phyloP scores from a whole-genome alignment of 805 yeast genomes.

The Wickerhamomyces pijperi region DNA sequence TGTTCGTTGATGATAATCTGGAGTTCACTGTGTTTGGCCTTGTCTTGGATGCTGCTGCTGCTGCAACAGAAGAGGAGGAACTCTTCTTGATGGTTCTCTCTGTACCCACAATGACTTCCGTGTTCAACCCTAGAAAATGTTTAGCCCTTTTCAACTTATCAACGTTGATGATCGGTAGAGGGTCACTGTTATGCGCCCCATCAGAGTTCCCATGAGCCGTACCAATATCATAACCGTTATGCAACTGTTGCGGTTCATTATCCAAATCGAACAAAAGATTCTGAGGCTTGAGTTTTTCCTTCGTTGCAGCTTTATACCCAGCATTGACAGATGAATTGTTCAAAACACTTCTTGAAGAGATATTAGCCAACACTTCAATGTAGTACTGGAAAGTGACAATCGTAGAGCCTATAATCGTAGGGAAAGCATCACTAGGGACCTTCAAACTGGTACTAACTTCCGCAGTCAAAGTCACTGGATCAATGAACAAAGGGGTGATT shows the following conservation, averaged over 20 bases:
- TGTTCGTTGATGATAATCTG: neutral
- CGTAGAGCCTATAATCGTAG: slow-evolving; percentile 65
- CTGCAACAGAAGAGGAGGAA: too few relatives aligned
- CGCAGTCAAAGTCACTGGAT: slow-evolving; percentile 46
- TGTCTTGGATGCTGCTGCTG: too few relatives aligned
- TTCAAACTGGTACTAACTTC: slow-evolving; percentile 51
- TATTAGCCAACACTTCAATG: slow-evolving; percentile 71
- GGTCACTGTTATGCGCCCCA: too few relatives aligned
- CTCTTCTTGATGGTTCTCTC: slow-evolving; percentile 28
- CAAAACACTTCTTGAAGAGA: slow-evolving; percentile 47
- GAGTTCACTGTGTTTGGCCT: neutral
- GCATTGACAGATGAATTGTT: slow-evolving; percentile 5
- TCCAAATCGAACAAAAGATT: slow-evolving; percentile 17
- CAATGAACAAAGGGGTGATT: slow-evolving; percentile 68
- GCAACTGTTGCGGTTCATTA: neutral
- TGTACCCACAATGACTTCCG: slow-evolving; percentile 76
- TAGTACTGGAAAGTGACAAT: slow-evolving; percentile 76
- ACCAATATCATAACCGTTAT: too few relatives aligned
- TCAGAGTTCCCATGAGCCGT: too few relatives aligned
- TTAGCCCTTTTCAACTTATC: slow-evolving; percentile 66
- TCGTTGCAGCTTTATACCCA: slow-evolving; percentile 16
- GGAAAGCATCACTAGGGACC: slow-evolving; percentile 79
- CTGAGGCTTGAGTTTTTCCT: slow-evolving; percentile 13
- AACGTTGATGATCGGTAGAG: slow-evolving; percentile 51
- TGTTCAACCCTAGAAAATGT: slow-evolving; percentile 71